Base-by-base conservation (phyloP, 2,329 filamentous ascomycete species). In the Fusarium chaquense region DNA sequence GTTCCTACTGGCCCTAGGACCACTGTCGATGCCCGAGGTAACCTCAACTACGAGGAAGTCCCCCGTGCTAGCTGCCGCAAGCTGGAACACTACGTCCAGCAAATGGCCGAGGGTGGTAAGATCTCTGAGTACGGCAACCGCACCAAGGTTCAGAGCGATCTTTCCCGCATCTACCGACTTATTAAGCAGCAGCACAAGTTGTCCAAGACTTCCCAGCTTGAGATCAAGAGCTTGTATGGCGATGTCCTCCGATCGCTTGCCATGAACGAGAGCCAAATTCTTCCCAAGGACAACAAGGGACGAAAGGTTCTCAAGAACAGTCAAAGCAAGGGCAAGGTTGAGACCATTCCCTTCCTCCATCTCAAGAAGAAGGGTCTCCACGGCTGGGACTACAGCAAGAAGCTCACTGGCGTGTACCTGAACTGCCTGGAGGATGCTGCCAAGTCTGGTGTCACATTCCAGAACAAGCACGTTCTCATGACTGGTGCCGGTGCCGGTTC, bases 341-440 rank as follows among this genome's bases (percentile, higher is more conserved):
- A 98, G 84, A 97, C 96, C 20, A 97, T 99, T 73, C 96, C 96
- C 35, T 99, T 99, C 89, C 84, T 99, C 55, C 96, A 99, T 80
- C 85, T 99, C 61, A 98, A 98, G 88, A 92, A 93, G 81, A 97
- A 97, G 82, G 90, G 93, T 56, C 89, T 94, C 67, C 92, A 97
- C 76, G 95, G 95, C 66, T 99, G 96, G 96, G 94, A 98, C 78
- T 99, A 98, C 85, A 98, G 93, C 89, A 99, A 98, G 88, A 98
- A 97, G 85, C 88, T 99, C 61, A 98, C 96, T 26, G 92, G 93
- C 60, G 82, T 94, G 73, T 99, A 99, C 79, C 89, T 99, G 35
- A 93, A 98, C 78, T 94, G 93, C 67, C 83, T 99, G 33, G 94
- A 97, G 83, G 89, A 94, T 69, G 94, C 94, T 71, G 96, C 96